These are phyloP conservation scores for Penicillium longicatenatum DNA, from an alignment of 495 filamentous ascomycete genomes.

Conservation along the genomic window DNA sequence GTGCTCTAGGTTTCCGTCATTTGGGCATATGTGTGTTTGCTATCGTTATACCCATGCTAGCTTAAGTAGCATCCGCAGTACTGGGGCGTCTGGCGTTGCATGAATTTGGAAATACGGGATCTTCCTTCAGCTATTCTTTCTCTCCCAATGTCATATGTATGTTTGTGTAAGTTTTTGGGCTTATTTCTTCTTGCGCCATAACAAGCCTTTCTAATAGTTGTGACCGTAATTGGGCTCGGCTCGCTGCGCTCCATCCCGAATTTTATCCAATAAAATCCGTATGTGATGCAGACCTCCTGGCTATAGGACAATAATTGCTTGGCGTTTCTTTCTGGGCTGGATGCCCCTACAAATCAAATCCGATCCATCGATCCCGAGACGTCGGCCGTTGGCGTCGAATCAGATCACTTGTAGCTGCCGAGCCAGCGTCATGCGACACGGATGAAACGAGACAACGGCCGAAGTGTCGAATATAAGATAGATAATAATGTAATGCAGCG, in stretches of 20 bases:
- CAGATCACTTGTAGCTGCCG: background rate
- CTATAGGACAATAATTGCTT: background rate
- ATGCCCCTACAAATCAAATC: constrained; percentile 3
- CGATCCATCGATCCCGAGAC: constrained; percentile 8
- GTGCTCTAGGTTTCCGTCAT: constrained; percentile 1
- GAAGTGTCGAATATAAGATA: background rate
- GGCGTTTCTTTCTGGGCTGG: background rate
- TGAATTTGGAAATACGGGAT: constrained; percentile 5
- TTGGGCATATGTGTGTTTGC: constrained; percentile 15
- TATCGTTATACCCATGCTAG: constrained; percentile 30
- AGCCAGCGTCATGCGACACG: constrained; percentile 1
- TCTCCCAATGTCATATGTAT: background rate
- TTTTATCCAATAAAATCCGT: background rate
- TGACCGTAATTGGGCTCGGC: constrained; percentile 5
- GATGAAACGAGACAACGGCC: background rate
- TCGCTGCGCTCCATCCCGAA: background rate
- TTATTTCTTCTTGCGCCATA: constrained; percentile 2
- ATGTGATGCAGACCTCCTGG: background rate
- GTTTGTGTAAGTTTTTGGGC: background rate
- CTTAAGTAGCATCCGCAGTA: constrained; percentile 17
- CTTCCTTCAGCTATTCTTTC: background rate
- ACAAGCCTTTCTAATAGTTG: constrained; percentile 4
- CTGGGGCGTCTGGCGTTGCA: constrained; percentile 24
- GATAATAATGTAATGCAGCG: background rate
- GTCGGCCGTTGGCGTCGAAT: background rate